These are phyloP conservation scores for Pseudogymnoascus sp. DNA, from an alignment of 2,329 filamentous ascomycete genomes.

Conservation along the genomic window DNA sequence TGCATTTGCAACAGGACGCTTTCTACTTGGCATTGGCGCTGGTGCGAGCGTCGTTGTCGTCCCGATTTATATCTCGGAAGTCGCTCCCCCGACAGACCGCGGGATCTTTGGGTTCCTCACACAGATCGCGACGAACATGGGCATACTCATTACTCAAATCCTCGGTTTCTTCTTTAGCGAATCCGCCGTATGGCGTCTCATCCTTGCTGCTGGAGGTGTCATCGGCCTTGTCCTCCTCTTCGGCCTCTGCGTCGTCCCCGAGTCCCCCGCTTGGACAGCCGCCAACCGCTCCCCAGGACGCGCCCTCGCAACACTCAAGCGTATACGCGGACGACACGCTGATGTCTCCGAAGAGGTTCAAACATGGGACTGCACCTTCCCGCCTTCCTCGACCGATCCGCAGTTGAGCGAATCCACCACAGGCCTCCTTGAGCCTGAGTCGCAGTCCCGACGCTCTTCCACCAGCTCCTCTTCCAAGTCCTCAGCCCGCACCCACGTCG, in stretches of 20 bases:
- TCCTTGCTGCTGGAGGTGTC: slow-evolving; percentile 63
- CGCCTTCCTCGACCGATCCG: slow-evolving; percentile 19
- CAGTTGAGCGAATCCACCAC: slow-evolving; percentile 20
- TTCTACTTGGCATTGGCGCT: slow-evolving; percentile 75
- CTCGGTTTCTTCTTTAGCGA: slow-evolving; percentile 83
- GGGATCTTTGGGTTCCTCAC: slow-evolving; percentile 81
- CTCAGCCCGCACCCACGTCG: slow-evolving; percentile 34
- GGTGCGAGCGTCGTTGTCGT: slow-evolving; percentile 88
- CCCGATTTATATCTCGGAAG: slow-evolving; percentile 88
- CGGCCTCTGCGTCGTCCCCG: slow-evolving; percentile 68
- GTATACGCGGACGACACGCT: slow-evolving; percentile 60
- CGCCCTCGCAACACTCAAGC: slow-evolving; percentile 62
- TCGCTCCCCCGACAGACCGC: slow-evolving; percentile 64
- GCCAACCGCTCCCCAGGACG: slow-evolving; percentile 49
- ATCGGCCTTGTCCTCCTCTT: slow-evolving; percentile 60
- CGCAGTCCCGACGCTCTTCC: slow-evolving; percentile 17
- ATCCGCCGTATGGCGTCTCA: slow-evolving; percentile 72
- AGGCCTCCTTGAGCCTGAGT: slow-evolving; percentile 20
- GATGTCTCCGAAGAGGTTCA: slow-evolving; percentile 68
- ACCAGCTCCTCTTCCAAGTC: slow-evolving; percentile 19
- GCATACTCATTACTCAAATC: slow-evolving; percentile 75
- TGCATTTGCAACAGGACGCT: slow-evolving; percentile 62
- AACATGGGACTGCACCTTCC: slow-evolving; percentile 42
- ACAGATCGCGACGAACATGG: slow-evolving; percentile 87
- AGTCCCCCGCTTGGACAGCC: slow-evolving; percentile 83